phyloP scores from a whole-genome alignment of 768 basidiomycete genomes.

The Zangia roseola region DNA sequence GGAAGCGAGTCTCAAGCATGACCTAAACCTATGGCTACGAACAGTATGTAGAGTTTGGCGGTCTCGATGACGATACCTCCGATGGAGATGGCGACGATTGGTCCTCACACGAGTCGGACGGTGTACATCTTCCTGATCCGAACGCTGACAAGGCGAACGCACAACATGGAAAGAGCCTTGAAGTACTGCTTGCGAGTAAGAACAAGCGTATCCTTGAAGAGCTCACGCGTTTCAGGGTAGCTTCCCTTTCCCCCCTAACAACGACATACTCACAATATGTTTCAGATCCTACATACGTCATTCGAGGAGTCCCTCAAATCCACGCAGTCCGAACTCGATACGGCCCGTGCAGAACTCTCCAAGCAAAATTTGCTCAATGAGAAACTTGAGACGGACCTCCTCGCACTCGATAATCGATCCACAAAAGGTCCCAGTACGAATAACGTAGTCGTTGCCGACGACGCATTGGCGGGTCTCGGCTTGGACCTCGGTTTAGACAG shows the following conservation, averaged over 20 bases:
- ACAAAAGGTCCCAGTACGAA: conserved; percentile 13
- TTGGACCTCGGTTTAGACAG: conserved; percentile 43
- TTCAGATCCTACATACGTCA: conserved; percentile 79
- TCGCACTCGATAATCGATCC: conserved; percentile 66
- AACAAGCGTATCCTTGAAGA: conserved; percentile 93
- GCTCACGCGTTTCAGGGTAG: conserved; percentile 83
- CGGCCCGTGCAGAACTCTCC: conserved; percentile 62
- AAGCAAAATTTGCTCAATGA: conserved; percentile 83
- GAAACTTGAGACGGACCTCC: conserved; percentile 86
- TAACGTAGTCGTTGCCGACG: conserved; percentile 36
- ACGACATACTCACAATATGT: neutral
- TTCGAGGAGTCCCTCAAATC: conserved; percentile 67
- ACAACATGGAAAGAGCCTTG: conserved; percentile 79
- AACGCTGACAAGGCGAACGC: conserved; percentile 82
- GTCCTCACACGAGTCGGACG: conserved; percentile 43
- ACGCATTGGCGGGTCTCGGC: conserved; percentile 72
- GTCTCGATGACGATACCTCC: conserved; percentile 58
- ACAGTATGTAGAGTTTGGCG: conserved; percentile 95
- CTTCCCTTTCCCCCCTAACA: conserved; percentile 6
- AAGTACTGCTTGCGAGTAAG: conserved; percentile 88
- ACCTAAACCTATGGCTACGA: neutral
- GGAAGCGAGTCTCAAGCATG: neutral
- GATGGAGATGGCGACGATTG: conserved; percentile 59
- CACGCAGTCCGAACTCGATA: conserved; percentile 56
- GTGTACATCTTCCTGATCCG: conserved; percentile 78